Base-by-base conservation (phyloP, 2,329 filamentous ascomycete genomes). In the Neocucurbitaria cava region DNA sequence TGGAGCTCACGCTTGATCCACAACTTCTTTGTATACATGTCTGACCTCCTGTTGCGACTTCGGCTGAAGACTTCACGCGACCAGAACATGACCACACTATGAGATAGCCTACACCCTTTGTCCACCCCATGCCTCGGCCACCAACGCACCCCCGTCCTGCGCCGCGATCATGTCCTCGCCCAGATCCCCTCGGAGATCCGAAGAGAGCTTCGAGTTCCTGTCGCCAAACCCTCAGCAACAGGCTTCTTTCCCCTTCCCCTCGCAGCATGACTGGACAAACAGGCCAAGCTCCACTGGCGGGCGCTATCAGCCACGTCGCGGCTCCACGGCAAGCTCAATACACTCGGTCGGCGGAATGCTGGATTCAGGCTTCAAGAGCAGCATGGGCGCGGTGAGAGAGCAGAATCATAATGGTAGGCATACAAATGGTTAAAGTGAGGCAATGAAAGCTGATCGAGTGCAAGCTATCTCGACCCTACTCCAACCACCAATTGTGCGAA, bases 401-500 rank as follows among this genome's bases (percentile, higher is more conserved):
- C 86, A 87, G n/a, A 87, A 89, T 10, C 90, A 93, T 66, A 97
- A 96, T 84, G 92, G 89, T 90, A 74, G 49, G 59, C 18, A 43
- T 21, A 17, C 26, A 39, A 33, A 21, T 15, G n/a, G n/a, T n/a
- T n/a, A n/a, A n/a, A n/a, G n/a, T 35, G 8, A 21, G 30, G 10
- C 33, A 30, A 23, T 24, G 18, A 52, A 24, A 54, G 52, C 63
- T 70, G 60, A 70, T 46, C 9, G 4, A 7, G 5, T 11, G 17
- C 39, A 50, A 91, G 90, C 95, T 58, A 98, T 98, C 66, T 96
- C 93, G 8, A 96, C 92, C 1, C 83, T 98, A n/a, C 84, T 98
- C 3, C 91, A 96, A 70, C 89, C 92, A 24, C 91, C 94, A 3
- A 96, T 96, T 63, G 87, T 96, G 52, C 87, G 94, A 61, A 96